Evolutionary conservation across 108 stramenopile species (phyloP), one percentile per base, ranked within the genome.

Genomic region (Skeletonema tropicum): DNA sequence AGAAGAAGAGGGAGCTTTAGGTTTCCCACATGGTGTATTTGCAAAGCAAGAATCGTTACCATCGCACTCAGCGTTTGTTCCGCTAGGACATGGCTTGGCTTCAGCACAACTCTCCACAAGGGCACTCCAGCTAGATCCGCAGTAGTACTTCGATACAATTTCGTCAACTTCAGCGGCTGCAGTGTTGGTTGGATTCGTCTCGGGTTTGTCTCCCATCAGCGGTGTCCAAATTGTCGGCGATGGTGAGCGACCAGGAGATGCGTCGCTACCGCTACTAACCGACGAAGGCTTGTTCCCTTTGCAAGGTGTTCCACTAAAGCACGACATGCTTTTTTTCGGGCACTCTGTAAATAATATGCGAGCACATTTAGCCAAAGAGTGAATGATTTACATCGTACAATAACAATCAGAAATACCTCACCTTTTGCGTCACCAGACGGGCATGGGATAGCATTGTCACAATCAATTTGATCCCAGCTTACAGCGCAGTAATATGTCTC

Each of bases 391-490:
- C 15, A 33, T 12, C 4, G 11, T 38, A 29, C 30, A 41, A 39
- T 21, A 39, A 19, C 5, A n/a, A 39, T 26, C 7, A 15, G 35
- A 55, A 17, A 57, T 52, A 12, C 11, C 68, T 70, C 12, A 70
- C 68, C 68, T 61, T 71, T 71, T 13, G 59, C 39, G 32, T 71
- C 68, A 39, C 79, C 79, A 0, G 79, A 80, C 17, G 79, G 79
- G 52, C 79, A 80, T 32, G 72, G 60, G 21, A 74, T 26, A 3
- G 79, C 72, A 57, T 69, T 80, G 55, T 69, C 72, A 42, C 79
- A 80, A 59, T 80, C 79, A 39, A 80, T 80, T 41, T 30, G 32
- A 58, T 80, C 79, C 79, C 79, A 80, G 55, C 62, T 69, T 46
- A 58, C 63, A 13, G 71, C 60, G 45, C 79, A 73, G 62, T 57